Conservation (phyloP, 805 yeast genomes). For the Komagataella ulmi region DNA sequence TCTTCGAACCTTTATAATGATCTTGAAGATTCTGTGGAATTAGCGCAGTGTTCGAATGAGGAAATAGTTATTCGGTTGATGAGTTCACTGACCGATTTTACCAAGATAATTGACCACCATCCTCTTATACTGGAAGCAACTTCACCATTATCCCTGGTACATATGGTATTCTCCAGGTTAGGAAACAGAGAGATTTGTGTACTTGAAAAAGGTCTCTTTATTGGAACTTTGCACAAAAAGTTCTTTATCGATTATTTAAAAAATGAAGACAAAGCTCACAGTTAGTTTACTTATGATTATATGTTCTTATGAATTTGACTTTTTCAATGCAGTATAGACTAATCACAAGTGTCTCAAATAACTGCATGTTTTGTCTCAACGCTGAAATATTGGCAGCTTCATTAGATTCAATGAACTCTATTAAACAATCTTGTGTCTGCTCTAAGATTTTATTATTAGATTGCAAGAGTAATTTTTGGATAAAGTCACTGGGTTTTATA, state of each 20-base stretch:
- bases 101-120: conserved; percentile 25
- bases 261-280: not conserved
- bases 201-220: conserved; percentile 28
- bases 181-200: conserved; percentile 37
- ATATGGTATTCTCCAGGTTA: conserved; percentile 34
- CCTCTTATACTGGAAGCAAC: conserved; percentile 34
- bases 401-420: not conserved
- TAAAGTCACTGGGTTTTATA: not conserved
- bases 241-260: conserved; percentile 27
- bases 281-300: not conserved
- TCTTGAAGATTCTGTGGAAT: not conserved
- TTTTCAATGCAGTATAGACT: not conserved
- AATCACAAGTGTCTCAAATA: not conserved
- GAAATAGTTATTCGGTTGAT: conserved; percentile 5
- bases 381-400: not conserved
- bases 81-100: conserved; percentile 22
- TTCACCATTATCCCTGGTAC: conserved; percentile 35
- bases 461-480: not conserved
- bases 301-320: not conserved
- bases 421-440: not conserved
- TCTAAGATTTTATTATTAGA: not conserved
- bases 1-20: not conserved
- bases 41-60: not conserved
- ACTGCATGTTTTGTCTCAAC: not conserved
- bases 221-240: conserved; percentile 41